These are phyloP conservation scores for Trichophyton simii DNA, from an alignment of 2,329 filamentous ascomycete species.

Conservation along the genomic window DNA sequence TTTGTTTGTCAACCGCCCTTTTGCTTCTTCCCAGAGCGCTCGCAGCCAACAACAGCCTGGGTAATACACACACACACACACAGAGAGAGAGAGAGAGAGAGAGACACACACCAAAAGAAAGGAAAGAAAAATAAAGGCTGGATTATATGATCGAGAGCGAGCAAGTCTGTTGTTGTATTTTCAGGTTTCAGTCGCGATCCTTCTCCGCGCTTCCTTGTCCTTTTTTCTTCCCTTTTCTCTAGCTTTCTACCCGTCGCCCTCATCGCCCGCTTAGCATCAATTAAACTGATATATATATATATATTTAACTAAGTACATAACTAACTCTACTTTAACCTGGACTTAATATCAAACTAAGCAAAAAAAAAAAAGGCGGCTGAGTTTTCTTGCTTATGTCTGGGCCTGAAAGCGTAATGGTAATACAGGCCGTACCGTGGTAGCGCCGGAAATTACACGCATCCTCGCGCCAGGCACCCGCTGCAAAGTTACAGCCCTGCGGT, in stretches of 20 bases:
- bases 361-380: background rate
- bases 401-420: background rate
- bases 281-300: too few relatives aligned
- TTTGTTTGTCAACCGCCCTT: background rate
- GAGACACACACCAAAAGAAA: too few relatives aligned
- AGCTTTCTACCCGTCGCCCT: background rate
- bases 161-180: background rate
- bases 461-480: background rate
- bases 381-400: too few relatives aligned
- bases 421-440: background rate
- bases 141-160: background rate
- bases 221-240: background rate
- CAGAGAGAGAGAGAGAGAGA: too few relatives aligned
- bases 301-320: too few relatives aligned
- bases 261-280: background rate
- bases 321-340: too few relatives aligned
- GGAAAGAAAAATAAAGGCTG: background rate
- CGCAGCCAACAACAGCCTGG: background rate
- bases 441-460: background rate
- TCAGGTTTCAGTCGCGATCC: background rate
- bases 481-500: background rate
- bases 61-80: background rate
- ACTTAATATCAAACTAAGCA: background rate
- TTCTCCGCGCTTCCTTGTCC: background rate
- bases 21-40: background rate